Percentiles rank a stretch among this genome's conserved stretches.
phyloP scores from a whole-genome alignment of 164 flowering plant species.

The Hamamelis virginiana region DNA sequence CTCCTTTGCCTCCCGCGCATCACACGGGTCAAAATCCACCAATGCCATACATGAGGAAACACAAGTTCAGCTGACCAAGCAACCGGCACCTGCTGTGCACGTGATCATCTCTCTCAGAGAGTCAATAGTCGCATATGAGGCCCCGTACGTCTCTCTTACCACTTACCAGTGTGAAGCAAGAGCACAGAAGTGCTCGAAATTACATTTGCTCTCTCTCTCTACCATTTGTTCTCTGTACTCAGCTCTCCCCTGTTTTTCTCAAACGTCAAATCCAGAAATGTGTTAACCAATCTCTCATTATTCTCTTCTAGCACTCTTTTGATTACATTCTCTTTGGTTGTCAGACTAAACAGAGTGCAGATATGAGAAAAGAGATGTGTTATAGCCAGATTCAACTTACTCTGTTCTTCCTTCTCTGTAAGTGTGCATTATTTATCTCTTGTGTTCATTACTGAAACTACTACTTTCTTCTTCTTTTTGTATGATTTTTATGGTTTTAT shows the following conservation, averaged over 20 bases:
- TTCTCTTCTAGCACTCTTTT: not conserved
- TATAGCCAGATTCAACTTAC: constrained; percentile 5
- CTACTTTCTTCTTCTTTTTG: not conserved
- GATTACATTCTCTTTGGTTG: too few relatives aligned
- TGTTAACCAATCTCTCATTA: too few relatives aligned
- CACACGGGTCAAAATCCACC: constrained; percentile 10
- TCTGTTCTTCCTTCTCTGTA: constrained; percentile 12
- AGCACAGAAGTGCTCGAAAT: not conserved
- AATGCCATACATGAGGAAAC: not conserved
- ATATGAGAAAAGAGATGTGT: not conserved
- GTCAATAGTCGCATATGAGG: constrained; percentile 2
- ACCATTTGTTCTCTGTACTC: too few relatives aligned
- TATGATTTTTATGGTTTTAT: not conserved
- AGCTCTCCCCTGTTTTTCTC: too few relatives aligned
- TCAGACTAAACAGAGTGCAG: not conserved
- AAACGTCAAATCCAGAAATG: too few relatives aligned
- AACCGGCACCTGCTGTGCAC: constrained; percentile 12
- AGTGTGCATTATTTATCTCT: not conserved
- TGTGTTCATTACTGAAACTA: not conserved
- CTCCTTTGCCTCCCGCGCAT: not conserved
- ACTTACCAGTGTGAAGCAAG: too few relatives aligned
- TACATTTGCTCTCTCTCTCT: not conserved
- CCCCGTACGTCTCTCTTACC: too few relatives aligned
- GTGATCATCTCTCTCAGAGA: constrained; percentile 10
- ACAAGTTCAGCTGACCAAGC: constrained; percentile 2